Percentiles rank a stretch among this genome's conserved stretches.
These are phyloP conservation scores for Sapria himalayana DNA, from an alignment of 345 rosid genomes.

Conservation along the genomic window DNA sequence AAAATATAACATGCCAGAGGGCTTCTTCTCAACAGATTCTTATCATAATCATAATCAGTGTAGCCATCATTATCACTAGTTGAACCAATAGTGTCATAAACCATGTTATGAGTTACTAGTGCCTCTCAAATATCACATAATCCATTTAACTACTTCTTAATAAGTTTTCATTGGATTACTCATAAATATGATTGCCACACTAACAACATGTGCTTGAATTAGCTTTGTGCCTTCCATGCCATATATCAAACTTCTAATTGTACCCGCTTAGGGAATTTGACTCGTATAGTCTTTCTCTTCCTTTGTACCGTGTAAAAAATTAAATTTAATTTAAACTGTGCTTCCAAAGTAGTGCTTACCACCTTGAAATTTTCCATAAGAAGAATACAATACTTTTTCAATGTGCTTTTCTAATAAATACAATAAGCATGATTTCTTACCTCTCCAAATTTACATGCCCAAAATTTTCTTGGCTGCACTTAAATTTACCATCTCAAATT, in stretches of 20 bases:
- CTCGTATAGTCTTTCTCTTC: not conserved
- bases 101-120: too few species aligned
- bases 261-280: not conserved
- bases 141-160: not conserved
- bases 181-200: not conserved
- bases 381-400: not conserved
- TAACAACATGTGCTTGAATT: not conserved
- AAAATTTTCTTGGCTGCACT: not conserved
- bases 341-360: not conserved
- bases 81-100: too few species aligned
- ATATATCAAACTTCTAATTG: not conserved
- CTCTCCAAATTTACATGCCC: not conserved
- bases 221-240: not conserved
- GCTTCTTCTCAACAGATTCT: too few species aligned
- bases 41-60: too few species aligned
- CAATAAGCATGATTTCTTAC: not conserved
- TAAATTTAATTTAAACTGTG: not conserved
- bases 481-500: not conserved
- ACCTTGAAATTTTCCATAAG: not conserved
- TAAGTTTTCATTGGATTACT: not conserved
- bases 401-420: not conserved
- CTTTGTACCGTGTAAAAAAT: not conserved
- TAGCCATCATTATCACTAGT: too few species aligned
- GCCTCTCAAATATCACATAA: not conserved
- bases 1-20: too few species aligned